Conservation (phyloP, 306 rosid genomes). For the Clitoria ternatea region DNA sequence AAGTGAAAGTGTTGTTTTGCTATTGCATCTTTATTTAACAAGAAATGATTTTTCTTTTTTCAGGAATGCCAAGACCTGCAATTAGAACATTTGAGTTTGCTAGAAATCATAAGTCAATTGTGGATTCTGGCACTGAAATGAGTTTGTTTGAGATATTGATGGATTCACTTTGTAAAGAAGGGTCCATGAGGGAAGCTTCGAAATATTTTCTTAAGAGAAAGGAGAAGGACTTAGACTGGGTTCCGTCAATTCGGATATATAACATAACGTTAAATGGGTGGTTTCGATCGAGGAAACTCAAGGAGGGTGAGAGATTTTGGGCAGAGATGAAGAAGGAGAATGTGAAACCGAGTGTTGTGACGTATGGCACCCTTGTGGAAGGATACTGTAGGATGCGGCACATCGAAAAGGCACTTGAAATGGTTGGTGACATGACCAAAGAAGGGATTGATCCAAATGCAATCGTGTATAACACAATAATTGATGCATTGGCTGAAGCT, state of each 20-base stretch:
- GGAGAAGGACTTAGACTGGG: constrained; percentile 24
- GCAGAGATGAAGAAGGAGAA: constrained; percentile 62
- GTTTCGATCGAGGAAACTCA: constrained; percentile 73
- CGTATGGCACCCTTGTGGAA: constrained; percentile 81
- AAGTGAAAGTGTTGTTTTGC: not conserved
- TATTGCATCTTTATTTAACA: not conserved
- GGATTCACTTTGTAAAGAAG: constrained; percentile 88
- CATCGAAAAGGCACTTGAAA: constrained; percentile 54
- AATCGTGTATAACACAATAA: constrained; percentile 69
- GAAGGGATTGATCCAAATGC: constrained; percentile 68
- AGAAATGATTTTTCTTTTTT: not conserved
- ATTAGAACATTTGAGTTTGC: constrained; percentile 72
- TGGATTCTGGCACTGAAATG: constrained; percentile 40
- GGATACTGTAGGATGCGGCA: constrained; percentile 77
- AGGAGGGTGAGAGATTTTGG: constrained; percentile 69
- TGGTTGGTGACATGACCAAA: constrained; percentile 61
- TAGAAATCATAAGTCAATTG: constrained; percentile 28
- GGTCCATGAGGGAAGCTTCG: constrained; percentile 28
- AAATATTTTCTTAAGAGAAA: constrained; percentile 24
- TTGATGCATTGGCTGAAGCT: constrained; percentile 75
- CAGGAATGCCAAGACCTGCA: constrained; percentile 43
- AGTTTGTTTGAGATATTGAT: constrained; percentile 65
- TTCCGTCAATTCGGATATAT: constrained; percentile 56
- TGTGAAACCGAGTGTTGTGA: constrained; percentile 65
- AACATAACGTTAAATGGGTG: constrained; percentile 60